These are phyloP conservation scores for Malus hybrid DNA, from an alignment of 331 rosid species.

Conservation along the genomic window DNA sequence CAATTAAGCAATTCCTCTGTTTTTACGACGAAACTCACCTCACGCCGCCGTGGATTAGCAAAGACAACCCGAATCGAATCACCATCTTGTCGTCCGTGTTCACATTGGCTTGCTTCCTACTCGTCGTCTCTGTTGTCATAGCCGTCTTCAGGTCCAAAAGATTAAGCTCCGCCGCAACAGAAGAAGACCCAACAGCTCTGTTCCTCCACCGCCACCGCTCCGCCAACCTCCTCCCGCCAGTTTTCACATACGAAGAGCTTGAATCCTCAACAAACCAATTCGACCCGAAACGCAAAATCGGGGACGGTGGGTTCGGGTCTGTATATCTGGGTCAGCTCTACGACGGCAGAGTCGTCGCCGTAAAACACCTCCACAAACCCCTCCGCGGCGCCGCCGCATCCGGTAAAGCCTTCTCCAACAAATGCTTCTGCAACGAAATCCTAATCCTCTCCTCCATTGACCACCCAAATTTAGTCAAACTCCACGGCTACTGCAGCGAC, in stretches of 20 bases:
- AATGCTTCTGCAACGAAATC: slow-evolving; percentile 92
- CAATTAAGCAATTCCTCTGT: slow-evolving; percentile 45
- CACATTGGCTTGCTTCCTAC: slow-evolving; percentile 31
- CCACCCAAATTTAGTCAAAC: slow-evolving; percentile 87
- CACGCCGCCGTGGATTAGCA: slow-evolving; percentile 43
- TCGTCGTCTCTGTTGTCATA: slow-evolving; percentile 15
- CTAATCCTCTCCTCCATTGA: slow-evolving; percentile 72
- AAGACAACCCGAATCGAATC: slow-evolving; percentile 23
- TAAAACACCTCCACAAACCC: slow-evolving; percentile 73
- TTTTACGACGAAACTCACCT: slow-evolving; percentile 23
- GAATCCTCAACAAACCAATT: slow-evolving; percentile 61
- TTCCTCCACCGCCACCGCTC: slow-evolving; percentile 78
- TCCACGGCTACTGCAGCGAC: slow-evolving; percentile 91
- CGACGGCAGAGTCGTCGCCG: slow-evolving; percentile 71
- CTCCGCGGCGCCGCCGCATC: slow-evolving; percentile 27
- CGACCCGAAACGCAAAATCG: slow-evolving; percentile 77
- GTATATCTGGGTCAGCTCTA: slow-evolving; percentile 67
- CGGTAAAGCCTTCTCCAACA: slow-evolving; percentile 49
- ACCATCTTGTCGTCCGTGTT: slow-evolving; percentile 28
- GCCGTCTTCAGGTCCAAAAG: slow-evolving; percentile 36
- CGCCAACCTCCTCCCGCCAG: slow-evolving; percentile 71
- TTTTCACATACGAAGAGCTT: slow-evolving; percentile 72
- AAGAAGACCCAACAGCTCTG: slow-evolving; percentile 61
- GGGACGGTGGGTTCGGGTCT: slow-evolving; percentile 94
- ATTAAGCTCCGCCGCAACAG: slow-evolving; percentile 20